These are phyloP conservation scores for Wickerhamomyces canadensis DNA, from an alignment of 805 yeast species.

Conservation along the genomic window DNA sequence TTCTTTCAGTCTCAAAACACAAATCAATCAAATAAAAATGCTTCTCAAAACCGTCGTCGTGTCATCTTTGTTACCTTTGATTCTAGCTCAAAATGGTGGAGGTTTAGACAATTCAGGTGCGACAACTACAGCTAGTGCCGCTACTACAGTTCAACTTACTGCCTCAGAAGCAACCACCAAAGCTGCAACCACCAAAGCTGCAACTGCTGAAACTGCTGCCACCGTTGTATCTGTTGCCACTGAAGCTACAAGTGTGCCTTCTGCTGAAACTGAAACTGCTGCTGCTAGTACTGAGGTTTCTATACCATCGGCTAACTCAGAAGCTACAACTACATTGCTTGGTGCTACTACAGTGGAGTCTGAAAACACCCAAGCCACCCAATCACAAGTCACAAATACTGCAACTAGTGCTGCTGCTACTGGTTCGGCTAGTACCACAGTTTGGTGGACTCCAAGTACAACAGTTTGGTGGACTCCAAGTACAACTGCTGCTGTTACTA, in stretches of 20 bases:
- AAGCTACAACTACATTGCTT: no score
- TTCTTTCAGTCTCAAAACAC: no score
- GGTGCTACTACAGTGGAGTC: no score
- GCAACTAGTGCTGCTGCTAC: constrained; percentile 7
- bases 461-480: constrained; percentile 1
- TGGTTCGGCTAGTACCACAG: constrained; percentile 3
- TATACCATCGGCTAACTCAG: no score
- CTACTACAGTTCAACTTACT: background rate
- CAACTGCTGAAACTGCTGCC: background rate
- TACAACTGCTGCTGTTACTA: background rate
- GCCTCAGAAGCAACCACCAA: background rate
- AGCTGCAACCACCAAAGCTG: no score
- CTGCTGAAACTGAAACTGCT: background rate
- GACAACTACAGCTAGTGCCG: no score
- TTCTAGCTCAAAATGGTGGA: constrained; percentile 8
- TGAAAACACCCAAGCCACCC: no score
- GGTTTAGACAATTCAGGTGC: constrained; percentile 2
- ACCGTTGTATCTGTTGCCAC: background rate
- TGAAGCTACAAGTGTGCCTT: background rate
- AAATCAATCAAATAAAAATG: constrained; percentile 1
- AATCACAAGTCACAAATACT: no score
- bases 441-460: constrained; percentile 3
- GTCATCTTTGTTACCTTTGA: constrained; percentile 2
- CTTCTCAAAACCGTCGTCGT: constrained; percentile 2
- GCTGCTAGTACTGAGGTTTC: constrained; percentile 1